These are phyloP conservation scores for Ophiostoma himal-ulmi DNA, from an alignment of 2,329 filamentous ascomycete species.

Conservation along the genomic window DNA sequence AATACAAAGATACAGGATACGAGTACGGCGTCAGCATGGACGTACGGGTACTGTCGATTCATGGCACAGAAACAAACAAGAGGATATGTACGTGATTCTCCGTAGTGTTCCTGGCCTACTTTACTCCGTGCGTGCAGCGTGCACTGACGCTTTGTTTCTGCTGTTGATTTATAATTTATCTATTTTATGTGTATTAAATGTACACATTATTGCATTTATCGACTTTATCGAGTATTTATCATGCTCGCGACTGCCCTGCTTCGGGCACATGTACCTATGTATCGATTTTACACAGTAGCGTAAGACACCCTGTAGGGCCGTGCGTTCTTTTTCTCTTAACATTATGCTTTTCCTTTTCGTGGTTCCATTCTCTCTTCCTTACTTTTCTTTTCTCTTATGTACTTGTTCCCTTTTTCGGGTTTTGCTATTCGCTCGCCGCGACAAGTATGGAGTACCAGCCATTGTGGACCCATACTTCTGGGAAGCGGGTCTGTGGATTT, in stretches of 20 bases:
- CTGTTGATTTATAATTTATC: slow-evolving; percentile 16
- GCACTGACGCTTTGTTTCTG: slow-evolving; percentile 7
- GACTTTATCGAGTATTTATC: slow-evolving; percentile 13
- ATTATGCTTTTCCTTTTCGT: background rate
- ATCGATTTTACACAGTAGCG: slow-evolving; percentile 15
- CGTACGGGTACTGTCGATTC: background rate
- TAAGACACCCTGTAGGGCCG: slow-evolving; percentile 21
- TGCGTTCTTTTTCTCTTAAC: slow-evolving; percentile 9
- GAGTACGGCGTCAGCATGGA: background rate
- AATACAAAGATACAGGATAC: background rate
- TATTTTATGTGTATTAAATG: slow-evolving; percentile 4
- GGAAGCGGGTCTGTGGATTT: slow-evolving; percentile 25
- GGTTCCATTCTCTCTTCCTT: background rate
- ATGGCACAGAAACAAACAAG: slow-evolving; percentile 14
- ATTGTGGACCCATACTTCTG: slow-evolving; percentile 18
- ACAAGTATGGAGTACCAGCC: slow-evolving; percentile 16
- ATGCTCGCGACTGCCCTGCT: background rate
- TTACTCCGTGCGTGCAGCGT: slow-evolving; percentile 1
- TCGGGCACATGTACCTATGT: slow-evolving; percentile 12
- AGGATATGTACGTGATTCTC: slow-evolving; percentile 2
- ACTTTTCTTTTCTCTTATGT: slow-evolving; percentile 2
- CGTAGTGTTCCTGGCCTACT: background rate
- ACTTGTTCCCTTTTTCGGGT: slow-evolving; percentile 11
- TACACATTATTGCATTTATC: slow-evolving; percentile 9
- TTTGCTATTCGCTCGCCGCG: slow-evolving; percentile 10